Evolutionary conservation across 2,329 filamentous ascomycete species (phyloP), one percentile per base, ranked within the genome.

Genomic region (Exophiala alcalophila): DNA sequence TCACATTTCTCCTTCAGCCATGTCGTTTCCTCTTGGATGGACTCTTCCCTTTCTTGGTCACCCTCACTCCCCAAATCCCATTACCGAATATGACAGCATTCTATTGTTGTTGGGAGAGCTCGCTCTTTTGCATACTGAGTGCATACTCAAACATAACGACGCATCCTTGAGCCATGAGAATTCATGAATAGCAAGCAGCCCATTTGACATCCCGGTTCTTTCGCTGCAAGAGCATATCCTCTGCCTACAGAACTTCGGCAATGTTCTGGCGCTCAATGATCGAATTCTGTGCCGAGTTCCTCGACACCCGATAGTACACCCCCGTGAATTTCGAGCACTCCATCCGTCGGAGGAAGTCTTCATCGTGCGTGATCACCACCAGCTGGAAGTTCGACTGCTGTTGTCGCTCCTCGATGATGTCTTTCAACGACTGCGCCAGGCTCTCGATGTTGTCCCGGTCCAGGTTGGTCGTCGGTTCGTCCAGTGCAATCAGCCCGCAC

Each of bases 351-450:
- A 98, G 62, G 59, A 98, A 98, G 59, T 95, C 88, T 68, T 97
- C 94, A 67, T 98, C 92, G 72, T 98, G 92, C 4, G 92, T 98
- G 64, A 98, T 98, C 59, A 98, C 87, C 60, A 98, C 92, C 42
- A 98, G 79, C 71, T 98, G 94, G 66, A 98, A 96, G 64, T 98
- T 98, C 42, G 81, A 78, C 73, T 98, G 92, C 49, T 83, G 80
- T 62, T 85, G 80, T 5, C 94, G 81, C 11, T 82, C 71, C 57
- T 84, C 77, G 67, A 98, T 97, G 60, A 98, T 95, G 58, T 83
- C 78, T 59, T 92, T 84, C 57, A 98, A 69, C 32, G 85, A 87
- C 62, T 84, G 77, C 6, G 92, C 92, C 29, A 98, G 76, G 47
- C 86, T 86, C 50, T 84, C 82, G 65, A 97, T 97, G 65, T 98